Base-by-base conservation (phyloP, 2,329 filamentous ascomycete species). In the Fusarium anguioides region DNA sequence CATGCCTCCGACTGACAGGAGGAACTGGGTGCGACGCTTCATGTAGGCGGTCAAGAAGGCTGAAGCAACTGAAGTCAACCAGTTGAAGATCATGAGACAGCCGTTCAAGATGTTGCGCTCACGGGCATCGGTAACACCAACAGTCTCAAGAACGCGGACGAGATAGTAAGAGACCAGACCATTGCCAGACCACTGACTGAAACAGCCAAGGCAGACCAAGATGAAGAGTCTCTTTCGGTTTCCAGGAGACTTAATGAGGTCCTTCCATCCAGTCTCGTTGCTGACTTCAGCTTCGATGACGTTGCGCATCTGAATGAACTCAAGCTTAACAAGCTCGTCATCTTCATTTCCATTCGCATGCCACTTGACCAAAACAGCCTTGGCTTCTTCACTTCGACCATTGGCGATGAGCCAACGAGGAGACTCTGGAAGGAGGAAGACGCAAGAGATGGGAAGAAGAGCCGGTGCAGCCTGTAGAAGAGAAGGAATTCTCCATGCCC, bases 341-440 rank as follows among this genome's bases (percentile, higher is more conserved):
- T 44, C 18, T 1, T 23, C 29, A 2, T 64, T 48, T 0, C 45
- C 60, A 1, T 70, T 48, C 1, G 44, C 56, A 17, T 68, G 64
- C 14, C 63, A 71, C 27, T 68, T 66, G 4, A 44, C 37, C 9
- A 72, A 3, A 1, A 70, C 21, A 2, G 33, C 36, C 81, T 18
- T 65, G 2, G 56, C 69, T 52, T 87, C 78, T 7, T 87, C 83
- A 17, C 42, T 6, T 23, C 37, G 11, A 1, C 65, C 68, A 1
- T 66, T 68, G 0, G 70, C 66, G 55, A 87, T 86, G 11, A 89
- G 78, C 84, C 86, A 89, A 50, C 87, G 78, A 6, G 88, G 88
- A 8, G 85, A 88, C 69, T 90, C 88, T 0, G 88, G 87, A 2
- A 89, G 77, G 60, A 86, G 81, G 42, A 82, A 86, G 9, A 83